Percentiles rank a stretch among this genome's conserved stretches.
Evolutionary conservation across 1,284 basidiomycete genomes (phyloP).

Genomic region (Cutaneotrichosporon sp.): DNA sequence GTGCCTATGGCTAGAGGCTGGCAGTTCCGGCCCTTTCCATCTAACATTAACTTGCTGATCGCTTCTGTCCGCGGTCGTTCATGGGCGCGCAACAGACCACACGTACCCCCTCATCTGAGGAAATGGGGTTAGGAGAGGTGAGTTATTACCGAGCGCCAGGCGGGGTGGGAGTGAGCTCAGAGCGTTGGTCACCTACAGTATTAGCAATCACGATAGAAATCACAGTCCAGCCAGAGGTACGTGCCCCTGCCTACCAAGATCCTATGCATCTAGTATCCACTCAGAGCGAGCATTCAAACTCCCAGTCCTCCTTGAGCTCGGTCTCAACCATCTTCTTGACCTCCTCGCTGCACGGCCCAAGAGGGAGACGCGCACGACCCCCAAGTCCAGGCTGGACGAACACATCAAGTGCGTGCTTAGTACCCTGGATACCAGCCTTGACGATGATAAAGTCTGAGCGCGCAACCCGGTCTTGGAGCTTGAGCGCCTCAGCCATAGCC

Average conservation of each 20-base stretch:
- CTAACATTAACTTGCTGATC: no score
- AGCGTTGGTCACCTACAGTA: no score
- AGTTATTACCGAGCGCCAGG: no score
- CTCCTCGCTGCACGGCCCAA: constrained; percentile 53
- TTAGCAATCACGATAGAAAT: no score
- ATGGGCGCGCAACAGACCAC: no score
- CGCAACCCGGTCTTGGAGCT: constrained; percentile 67
- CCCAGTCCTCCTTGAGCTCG: constrained; percentile 63
- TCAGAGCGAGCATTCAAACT: constrained; percentile 62
- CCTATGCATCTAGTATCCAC: constrained; percentile 1
- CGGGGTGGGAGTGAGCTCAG: no score
- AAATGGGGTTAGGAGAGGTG: no score
- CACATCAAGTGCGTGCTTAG: constrained; percentile 66
- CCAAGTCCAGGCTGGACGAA: constrained; percentile 68
- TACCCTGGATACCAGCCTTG: constrained; percentile 59
- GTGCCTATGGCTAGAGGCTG: no score
- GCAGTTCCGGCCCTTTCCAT: no score
- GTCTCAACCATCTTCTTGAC: constrained; percentile 52
- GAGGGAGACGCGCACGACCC: constrained; percentile 63
- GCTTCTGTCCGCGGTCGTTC: no score
- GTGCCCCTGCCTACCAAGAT: neutral
- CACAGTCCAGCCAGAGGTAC: no score
- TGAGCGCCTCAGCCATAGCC: constrained; percentile 65
- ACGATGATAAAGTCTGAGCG: constrained; percentile 71
- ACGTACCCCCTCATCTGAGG: no score